Evolutionary conservation across 345 rosid genomes (phyloP), one percentile per base, ranked within the genome.

Genomic region (Microcos paniculata): DNA sequence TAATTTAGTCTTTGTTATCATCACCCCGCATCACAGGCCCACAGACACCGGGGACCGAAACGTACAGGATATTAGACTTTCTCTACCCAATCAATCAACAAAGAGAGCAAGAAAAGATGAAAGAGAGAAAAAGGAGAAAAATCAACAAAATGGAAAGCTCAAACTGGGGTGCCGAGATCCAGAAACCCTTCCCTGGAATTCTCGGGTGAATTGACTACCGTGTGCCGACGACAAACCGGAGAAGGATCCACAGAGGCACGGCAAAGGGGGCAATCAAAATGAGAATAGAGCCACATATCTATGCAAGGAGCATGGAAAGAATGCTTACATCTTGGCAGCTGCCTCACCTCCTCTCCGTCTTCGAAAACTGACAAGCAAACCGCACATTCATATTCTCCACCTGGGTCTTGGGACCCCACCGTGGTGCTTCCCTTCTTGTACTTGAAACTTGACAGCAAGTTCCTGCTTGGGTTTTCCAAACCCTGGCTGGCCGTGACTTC

Each of bases 261-360:
- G 35, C 86, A 83, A 16, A 85, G 68, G 0, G 88, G 88, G 71
- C 86, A 85, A 16, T 80, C 72, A 4, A 35, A 71, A 79, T 85
- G 88, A 53, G 82, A 78, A 62, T 73, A 80, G 12, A 85, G 72
- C 88, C 88, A 82, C 88, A 76, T 85, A 28, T 77, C 80, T 23
- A 85, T 81, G 35, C 88, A 81, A 43, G 83, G 72, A 35, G 82
- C 80, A 55, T 85, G 88, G 56, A 81, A 83, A 2, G 80, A 76
- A 77, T 83, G 88, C 19, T 67, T 79, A 76, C 88, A 83, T 14
- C 69, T 48, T 2, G 84, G 80, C 10, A 85, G 77, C 52, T 42
- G 80, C 40, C 71, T 67, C 55, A 78, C 81, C 31, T 82, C 85
- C 26, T 82, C 84, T 23, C 71, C 84, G 7, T 82, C 84, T 66